Evolutionary conservation across 179 eudicot species (phyloP).

Genomic region (Corrigiola litoralis): DNA sequence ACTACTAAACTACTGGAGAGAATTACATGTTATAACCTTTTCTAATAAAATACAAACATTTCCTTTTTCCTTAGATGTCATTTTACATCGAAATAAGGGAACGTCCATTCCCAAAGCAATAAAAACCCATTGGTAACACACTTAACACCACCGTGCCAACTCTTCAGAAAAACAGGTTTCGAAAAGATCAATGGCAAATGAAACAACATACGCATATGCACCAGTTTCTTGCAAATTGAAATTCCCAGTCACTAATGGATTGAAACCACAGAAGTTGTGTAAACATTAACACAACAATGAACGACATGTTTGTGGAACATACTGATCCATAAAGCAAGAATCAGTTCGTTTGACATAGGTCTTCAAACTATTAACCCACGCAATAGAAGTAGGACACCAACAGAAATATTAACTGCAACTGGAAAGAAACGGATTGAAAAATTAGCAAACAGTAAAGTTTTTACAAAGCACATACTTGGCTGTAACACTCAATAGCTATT

Average conservation of each 20-base stretch:
- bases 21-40: too few species aligned
- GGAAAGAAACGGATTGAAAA: not conserved
- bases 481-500: slow-evolving; percentile 36
- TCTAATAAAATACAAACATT: too few species aligned
- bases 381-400: not conserved
- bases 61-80: too few species aligned
- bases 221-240: not conserved
- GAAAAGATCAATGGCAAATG: not conserved
- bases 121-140: too few species aligned
- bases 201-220: not conserved
- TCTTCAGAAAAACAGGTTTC: not conserved
- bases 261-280: not conserved
- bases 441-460: not conserved
- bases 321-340: too few species aligned
- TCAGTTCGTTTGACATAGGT: too few species aligned
- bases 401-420: not conserved
- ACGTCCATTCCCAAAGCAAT: not conserved
- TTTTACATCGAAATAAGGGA: too few species aligned
- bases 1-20: too few species aligned
- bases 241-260: not conserved
- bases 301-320: too few species aligned
- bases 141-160: too few species aligned
- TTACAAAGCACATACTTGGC: slow-evolving; percentile 26
- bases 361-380: not conserved
- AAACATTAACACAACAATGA: not conserved